Evolutionary conservation across 441 rosid genomes (phyloP).

Genomic region (Corymbia calophylla): DNA sequence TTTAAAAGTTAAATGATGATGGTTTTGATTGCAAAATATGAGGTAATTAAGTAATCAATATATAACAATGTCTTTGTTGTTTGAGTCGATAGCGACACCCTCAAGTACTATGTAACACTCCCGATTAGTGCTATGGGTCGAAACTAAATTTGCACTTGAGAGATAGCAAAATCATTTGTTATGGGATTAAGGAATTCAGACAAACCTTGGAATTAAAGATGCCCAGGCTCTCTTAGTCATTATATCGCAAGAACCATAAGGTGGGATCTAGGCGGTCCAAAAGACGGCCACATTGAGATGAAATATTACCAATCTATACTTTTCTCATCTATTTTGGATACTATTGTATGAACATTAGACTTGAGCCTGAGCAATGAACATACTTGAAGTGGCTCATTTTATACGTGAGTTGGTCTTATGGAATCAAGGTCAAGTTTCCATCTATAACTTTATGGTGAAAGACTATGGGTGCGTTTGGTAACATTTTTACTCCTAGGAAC

Average conservation of each 20-base stretch:
- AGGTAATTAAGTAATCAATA: neutral
- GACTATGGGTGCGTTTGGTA: neutral
- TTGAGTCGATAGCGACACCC: neutral
- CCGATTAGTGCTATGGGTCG: neutral
- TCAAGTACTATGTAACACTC: neutral
- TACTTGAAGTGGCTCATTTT: neutral
- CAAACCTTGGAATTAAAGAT: neutral
- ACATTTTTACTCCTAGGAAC: too few species aligned
- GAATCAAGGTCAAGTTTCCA: neutral
- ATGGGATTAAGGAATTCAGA: neutral
- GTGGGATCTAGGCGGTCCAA: neutral
- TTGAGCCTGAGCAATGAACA: neutral
- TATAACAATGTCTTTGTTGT: neutral
- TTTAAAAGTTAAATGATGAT: neutral
- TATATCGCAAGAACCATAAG: neutral
- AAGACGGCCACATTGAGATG: neutral
- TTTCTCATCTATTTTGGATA: neutral
- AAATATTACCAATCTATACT: neutral
- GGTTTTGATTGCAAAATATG: neutral
- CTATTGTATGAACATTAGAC: neutral
- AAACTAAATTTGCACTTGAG: neutral
- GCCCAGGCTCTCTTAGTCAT: neutral
- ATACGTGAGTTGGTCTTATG: neutral
- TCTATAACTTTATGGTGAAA: neutral
- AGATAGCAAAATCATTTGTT: neutral